phyloP scores from a whole-genome alignment of 2,329 filamentous ascomycete species.

The Didymella arachidicola region DNA sequence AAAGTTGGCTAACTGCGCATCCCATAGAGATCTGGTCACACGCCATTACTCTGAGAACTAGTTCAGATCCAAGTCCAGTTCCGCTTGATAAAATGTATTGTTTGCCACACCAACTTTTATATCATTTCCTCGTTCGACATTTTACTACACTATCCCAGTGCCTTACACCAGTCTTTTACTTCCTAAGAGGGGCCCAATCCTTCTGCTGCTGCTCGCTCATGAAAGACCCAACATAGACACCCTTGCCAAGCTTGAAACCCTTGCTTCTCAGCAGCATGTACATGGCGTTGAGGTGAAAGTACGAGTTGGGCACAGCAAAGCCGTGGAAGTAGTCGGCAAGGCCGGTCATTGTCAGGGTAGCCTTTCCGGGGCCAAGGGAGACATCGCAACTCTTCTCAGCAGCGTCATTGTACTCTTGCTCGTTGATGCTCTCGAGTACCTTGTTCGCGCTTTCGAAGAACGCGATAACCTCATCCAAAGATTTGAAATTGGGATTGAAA shows the following conservation, averaged over 20 bases:
- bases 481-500: slow-evolving; percentile 22
- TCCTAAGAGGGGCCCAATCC: slow-evolving; percentile 26
- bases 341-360: slow-evolving; percentile 25
- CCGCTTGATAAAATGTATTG: no score
- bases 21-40: no score
- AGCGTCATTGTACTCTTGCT: slow-evolving; percentile 29
- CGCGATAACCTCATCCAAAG: slow-evolving; percentile 29
- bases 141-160: no score
- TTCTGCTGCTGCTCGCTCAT: slow-evolving; percentile 31
- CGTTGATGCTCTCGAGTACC: slow-evolving; percentile 28
- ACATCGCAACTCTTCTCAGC: slow-evolving; percentile 28
- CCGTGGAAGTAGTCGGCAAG: slow-evolving; percentile 25
- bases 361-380: slow-evolving; percentile 5
- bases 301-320: slow-evolving; percentile 33
- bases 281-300: slow-evolving; percentile 37
- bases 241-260: slow-evolving; percentile 32
- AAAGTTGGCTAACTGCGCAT: no score
- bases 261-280: slow-evolving; percentile 34
- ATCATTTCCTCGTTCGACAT: no score
- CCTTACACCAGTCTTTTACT: neutral
- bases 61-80: no score
- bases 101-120: no score
- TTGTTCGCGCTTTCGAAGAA: slow-evolving; percentile 29
- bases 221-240: slow-evolving; percentile 24
- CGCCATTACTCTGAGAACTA: no score